A percentile compares a stretch with the other conserved stretches of the same genome.
Evolutionary conservation across 192 early-diverging fungal genomes (phyloP).

Genomic region (Coemansia furcata): DNA sequence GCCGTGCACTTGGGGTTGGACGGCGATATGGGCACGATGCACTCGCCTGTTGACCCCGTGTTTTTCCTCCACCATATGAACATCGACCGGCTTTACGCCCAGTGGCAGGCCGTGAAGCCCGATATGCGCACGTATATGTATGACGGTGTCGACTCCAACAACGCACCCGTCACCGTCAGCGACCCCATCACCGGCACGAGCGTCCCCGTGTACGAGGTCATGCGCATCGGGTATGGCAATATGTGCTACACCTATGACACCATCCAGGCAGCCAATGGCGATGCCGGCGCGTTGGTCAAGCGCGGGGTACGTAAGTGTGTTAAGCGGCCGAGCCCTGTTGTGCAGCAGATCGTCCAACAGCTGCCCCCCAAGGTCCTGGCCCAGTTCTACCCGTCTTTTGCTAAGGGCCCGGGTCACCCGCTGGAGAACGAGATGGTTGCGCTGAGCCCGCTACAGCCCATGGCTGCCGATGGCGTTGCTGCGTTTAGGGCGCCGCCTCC

Average conservation of each 20-base stretch:
- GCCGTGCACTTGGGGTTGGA: conserved; percentile 43
- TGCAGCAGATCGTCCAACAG: conserved; percentile 26
- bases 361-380: conserved; percentile 27
- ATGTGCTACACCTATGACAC: conserved; percentile 54
- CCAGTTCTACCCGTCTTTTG: conserved; percentile 40
- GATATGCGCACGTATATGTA: conserved; percentile 41
- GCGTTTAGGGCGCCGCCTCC: conserved; percentile 18
- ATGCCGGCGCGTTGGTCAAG: conserved; percentile 7
- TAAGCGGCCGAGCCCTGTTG: conserved; percentile 10
- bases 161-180: conserved; percentile 3
- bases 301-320: conserved; percentile 28
- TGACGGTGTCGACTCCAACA: conserved; percentile 20
- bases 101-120: conserved; percentile 54
- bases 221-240: conserved; percentile 42
- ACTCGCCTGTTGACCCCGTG: conserved; percentile 56
- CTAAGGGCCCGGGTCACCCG: conserved; percentile 13
- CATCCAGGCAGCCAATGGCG: conserved; percentile 32
- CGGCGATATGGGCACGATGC: conserved; percentile 54
- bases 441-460: conserved; percentile 21
- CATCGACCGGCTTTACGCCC: conserved; percentile 56
- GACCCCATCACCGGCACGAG: conserved; percentile 17
- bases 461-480: conserved; percentile 21
- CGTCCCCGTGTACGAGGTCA: conserved; percentile 30
- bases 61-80: conserved; percentile 65
- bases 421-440: conserved; percentile 37